Conservation (phyloP, 2,329 filamentous ascomycete species). For the Blastomyces silverae region DNA sequence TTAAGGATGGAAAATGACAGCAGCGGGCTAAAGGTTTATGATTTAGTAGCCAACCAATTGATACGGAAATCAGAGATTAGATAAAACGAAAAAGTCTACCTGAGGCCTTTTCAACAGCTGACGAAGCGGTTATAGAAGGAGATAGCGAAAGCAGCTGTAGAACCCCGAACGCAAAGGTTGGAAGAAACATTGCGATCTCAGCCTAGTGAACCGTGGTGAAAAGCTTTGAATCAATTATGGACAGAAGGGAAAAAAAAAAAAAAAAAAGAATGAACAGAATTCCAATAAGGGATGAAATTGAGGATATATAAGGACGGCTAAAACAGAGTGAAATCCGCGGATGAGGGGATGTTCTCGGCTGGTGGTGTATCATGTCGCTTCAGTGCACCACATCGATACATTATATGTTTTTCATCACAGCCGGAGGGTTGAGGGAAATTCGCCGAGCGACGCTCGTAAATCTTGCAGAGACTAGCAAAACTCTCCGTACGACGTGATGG, state of each 20-base stretch:
- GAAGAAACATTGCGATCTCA: not conserved
- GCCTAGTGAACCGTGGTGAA: not conserved
- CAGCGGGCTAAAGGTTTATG: not conserved
- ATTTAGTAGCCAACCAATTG: not conserved
- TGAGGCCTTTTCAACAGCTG: not conserved
- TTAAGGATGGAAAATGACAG: constrained; percentile 31
- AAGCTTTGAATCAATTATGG: not conserved
- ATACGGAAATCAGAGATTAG: not conserved
- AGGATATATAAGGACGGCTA: not conserved
- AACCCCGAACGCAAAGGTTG: not conserved
- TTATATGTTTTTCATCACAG: not conserved
- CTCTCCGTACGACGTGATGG: not conserved
- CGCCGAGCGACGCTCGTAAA: not conserved
- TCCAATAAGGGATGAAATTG: not conserved
- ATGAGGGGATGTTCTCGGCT: too few species aligned
- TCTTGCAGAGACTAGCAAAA: not conserved
- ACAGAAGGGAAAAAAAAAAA: not conserved
- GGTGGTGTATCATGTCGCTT: not conserved
- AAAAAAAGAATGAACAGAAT: not conserved
- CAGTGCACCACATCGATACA: not conserved
- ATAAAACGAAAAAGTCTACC: not conserved
- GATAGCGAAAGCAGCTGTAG: not conserved
- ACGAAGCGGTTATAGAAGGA: not conserved
- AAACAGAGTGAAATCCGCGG: too few species aligned
- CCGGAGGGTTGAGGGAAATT: too few species aligned